Evolutionary conservation across 306 rosid species (phyloP), one percentile per base, ranked within the genome.

Genomic region (Trifolium repens): DNA sequence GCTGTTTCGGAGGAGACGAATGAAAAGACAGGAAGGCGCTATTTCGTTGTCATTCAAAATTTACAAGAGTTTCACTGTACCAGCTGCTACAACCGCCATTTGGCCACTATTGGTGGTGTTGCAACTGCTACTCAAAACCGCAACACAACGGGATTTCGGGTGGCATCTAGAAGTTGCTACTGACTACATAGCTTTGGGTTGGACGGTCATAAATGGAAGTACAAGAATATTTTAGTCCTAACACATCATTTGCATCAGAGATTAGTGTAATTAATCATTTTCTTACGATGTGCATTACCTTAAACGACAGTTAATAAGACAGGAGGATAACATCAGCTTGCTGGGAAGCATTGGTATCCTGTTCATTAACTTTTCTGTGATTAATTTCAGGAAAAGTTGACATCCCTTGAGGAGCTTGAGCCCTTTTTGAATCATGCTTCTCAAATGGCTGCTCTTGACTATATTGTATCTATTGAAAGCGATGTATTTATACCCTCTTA

Each of bases 401-500:
- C 96, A 47, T 86, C 99, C 27, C 75, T 79, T 10, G 88, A 87
- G 79, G 96, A 92, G 86, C 96, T 92, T 74, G 93, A 89, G 60
- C 91, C 93, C 55, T 94, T 94, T 84, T 71, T 35, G 34, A 80
- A 79, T 81, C 96, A 94, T 72, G 93, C 96, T 39, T 89, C 99
- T 82, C 99, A 90, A 80, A 87, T 94, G 96, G 99, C 99, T 76
- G 97, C 99, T 30, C 97, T 94, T 16, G 99, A 94, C 85, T 94
- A 89, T 87, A 90, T 92, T 64, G 99, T 92, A 78, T 92, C 99
- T 46, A 85, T 92, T 74, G 97, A 92, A 81, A 94, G 99, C 79
- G 90, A 94, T 79, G 92, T 94, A 67, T 94, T 94, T 86, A 81
- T 94, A 67, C 91, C 96, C 71, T 90, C 99, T 19, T 90, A 87